Evolutionary conservation across 805 yeast species (phyloP), one percentile per base, ranked within the genome.

Genomic region (Wickerhamiella spandovensis): DNA sequence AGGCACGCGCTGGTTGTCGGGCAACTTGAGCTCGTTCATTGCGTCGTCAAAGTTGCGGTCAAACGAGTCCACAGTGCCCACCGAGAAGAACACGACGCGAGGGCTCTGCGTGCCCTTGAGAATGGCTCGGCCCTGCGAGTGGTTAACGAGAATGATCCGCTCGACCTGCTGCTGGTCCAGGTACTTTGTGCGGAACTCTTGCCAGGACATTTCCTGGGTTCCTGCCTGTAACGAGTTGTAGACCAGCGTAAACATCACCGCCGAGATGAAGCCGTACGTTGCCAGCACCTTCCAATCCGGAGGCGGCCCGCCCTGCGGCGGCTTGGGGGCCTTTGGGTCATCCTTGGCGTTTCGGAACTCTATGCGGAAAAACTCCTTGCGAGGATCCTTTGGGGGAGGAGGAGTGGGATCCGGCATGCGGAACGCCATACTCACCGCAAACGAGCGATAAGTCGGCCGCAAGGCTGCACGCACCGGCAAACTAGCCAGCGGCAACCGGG

Each of bases 11-110:
- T 82, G 77, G 51, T 69, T 73, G 10, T 76, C 74, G 3, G 81
- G 77, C 35, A 84, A 76, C 0, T 75, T 73, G 49, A 79, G 72
- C 52, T 80, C 82, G 44, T 79, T 78, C 66, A 88, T 95, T 12
- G 88, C 87, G 37, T 74, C 76, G 53, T 78, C 81, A 51, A 92
- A 70, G 58, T 81, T 81, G 49, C 78, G 79, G 66, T 92, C 98
- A 66, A 92, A 92, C 30, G 79, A 72, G 48, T 88, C 97, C 21
- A 89, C 79, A 1, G 95, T 82, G 9, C 98, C 98, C 59, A 92
- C 85, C 13, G 79, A 76, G 71, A 92, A 92, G 57, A 67, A 75
- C 47, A 71, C 73, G 22, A 66, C 66, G 4, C 69, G 65, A 51
- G 72, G 72, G n/a, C 83, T 84, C 50, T 71, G 72, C 57, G 75